Conservation (phyloP, 202 grass and related monocot genomes). For the Dendrocalamus latiflorus region DNA sequence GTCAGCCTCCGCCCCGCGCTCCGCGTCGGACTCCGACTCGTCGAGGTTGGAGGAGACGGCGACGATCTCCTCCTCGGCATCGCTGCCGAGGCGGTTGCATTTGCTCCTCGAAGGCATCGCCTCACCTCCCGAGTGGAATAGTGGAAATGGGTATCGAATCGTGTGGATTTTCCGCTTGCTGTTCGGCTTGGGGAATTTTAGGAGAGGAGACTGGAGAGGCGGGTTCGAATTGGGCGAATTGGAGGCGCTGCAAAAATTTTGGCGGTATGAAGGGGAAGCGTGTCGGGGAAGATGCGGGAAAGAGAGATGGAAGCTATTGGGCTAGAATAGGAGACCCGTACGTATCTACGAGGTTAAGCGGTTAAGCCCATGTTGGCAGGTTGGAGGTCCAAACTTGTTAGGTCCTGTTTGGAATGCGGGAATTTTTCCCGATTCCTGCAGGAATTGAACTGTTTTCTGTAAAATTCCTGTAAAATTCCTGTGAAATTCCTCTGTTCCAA, state of each 20-base stretch:
- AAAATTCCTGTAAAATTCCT: too few species aligned
- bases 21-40: conserved; percentile 30
- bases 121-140: background rate
- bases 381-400: background rate
- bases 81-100: background rate
- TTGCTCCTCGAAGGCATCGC: conserved; percentile 40
- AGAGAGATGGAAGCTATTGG: background rate
- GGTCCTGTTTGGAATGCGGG: too few species aligned
- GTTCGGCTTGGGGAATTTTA: conserved; percentile 3
- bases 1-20: conserved; percentile 34
- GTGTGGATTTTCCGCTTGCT: conserved; percentile 6
- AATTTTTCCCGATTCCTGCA: too few species aligned
- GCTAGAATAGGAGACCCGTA: background rate
- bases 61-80: conserved; percentile 20
- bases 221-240: background rate
- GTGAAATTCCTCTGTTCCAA: too few species aligned
- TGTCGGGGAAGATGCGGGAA: conserved; percentile 23
- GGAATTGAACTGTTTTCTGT: too few species aligned
- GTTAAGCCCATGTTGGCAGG: background rate
- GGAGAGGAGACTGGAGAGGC: background rate
- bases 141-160: conserved; percentile 13
- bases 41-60: conserved; percentile 31
- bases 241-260: conserved; percentile 35
- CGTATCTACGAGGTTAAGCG: too few species aligned
- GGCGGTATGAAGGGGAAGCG: conserved; percentile 18